phyloP scores from a whole-genome alignment of 352 stramenopile genomes.

The Globisporangium splendens region DNA sequence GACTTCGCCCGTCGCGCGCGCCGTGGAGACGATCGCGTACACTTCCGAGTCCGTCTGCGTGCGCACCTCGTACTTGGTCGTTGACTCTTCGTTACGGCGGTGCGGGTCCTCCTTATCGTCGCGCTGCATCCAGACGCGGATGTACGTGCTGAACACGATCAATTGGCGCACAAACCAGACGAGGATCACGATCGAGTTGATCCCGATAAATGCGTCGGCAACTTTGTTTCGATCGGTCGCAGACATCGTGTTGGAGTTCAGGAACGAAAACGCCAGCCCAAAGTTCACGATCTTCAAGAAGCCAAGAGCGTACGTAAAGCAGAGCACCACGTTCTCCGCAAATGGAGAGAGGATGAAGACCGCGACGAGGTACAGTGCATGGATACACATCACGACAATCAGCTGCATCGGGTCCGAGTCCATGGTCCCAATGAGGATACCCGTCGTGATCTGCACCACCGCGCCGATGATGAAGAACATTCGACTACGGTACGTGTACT shows the following conservation, averaged over 20 bases:
- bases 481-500: conserved; percentile 53
- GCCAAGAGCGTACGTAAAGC: conserved; percentile 45
- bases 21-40: conserved; percentile 36
- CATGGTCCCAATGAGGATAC: conserved; percentile 53
- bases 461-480: conserved; percentile 64
- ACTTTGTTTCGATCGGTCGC: conserved; percentile 27
- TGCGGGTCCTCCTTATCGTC: conserved; percentile 30
- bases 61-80: conserved; percentile 30
- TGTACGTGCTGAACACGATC: conserved; percentile 52
- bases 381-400: conserved; percentile 46
- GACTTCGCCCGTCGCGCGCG: conserved; percentile 13
- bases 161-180: conserved; percentile 57
- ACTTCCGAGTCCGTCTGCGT: conserved; percentile 38
- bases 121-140: conserved; percentile 51
- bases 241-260: conserved; percentile 46
- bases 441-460: conserved; percentile 51
- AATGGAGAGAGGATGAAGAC: conserved; percentile 44
- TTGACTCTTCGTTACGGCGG: conserved; percentile 16
- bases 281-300: conserved; percentile 63
- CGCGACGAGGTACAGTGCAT: conserved; percentile 45
- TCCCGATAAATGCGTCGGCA: conserved; percentile 52
- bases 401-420: conserved; percentile 53
- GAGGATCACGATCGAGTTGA: conserved; percentile 62
- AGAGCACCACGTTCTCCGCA: conserved; percentile 31
- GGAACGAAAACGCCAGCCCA: conserved; percentile 48